Conservation (phyloP, 306 rosid species). For the Dalbergia oliveri region DNA sequence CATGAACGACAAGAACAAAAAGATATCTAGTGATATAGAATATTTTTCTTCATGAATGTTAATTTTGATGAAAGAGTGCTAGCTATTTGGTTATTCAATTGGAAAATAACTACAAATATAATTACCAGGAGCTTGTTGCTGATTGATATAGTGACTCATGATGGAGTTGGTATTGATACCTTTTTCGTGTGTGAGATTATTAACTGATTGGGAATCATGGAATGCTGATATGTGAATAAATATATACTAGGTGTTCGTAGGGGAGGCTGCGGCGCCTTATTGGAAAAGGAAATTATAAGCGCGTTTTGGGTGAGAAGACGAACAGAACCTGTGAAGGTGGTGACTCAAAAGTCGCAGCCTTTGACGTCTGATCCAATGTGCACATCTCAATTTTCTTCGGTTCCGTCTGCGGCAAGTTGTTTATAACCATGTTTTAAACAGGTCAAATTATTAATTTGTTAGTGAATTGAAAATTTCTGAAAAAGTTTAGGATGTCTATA, state of each 20-base stretch:
- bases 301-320: neutral
- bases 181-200: neutral
- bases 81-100: neutral
- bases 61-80: neutral
- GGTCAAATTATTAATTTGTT: no score
- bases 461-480: no score
- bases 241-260: neutral
- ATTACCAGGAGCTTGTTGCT: constrained; percentile 53
- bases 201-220: neutral
- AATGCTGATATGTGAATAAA: neutral
- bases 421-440: no score
- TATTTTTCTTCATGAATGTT: neutral
- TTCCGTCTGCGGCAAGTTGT: neutral
- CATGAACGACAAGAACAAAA: neutral
- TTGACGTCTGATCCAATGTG: neutral
- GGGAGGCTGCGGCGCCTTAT: neutral
- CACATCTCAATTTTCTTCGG: no score
- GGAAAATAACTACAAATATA: neutral
- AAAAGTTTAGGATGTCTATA: no score
- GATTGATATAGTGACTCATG: constrained; percentile 45
- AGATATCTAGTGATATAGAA: neutral
- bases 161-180: constrained; percentile 1
- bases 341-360: neutral
- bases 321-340: neutral
- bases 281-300: neutral